These are phyloP conservation scores for Pythium phragmiticola DNA, from an alignment of 352 stramenopile genomes.

Conservation along the genomic window DNA sequence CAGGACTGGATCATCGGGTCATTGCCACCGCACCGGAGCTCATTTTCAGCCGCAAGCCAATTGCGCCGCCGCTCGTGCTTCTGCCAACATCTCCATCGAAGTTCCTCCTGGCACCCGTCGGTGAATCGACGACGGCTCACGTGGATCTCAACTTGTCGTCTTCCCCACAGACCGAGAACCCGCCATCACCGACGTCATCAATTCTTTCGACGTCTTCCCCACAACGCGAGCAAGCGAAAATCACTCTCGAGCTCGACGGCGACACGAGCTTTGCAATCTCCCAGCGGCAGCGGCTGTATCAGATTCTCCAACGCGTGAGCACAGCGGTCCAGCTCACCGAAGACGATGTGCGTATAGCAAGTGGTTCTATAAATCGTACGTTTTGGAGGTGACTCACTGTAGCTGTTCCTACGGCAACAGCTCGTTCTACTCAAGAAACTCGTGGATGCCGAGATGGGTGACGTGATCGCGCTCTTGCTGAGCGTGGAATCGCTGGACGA, in stretches of 20 bases:
- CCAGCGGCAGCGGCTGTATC: slow-evolving; percentile 56
- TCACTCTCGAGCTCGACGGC: slow-evolving; percentile 44
- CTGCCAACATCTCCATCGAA: slow-evolving; percentile 16
- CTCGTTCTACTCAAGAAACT: slow-evolving; percentile 69
- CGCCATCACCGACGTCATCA: slow-evolving; percentile 11
- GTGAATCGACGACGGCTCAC: not conserved
- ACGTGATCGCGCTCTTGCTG: slow-evolving; percentile 64
- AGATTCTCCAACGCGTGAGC: slow-evolving; percentile 61
- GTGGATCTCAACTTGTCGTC: not conserved
- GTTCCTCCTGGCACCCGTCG: slow-evolving; percentile 5
- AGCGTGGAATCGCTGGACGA: slow-evolving; percentile 44
- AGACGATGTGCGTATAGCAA: slow-evolving; percentile 41
- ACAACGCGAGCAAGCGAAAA: slow-evolving; percentile 48
- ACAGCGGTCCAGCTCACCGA: slow-evolving; percentile 45
- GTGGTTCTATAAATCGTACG: not conserved
- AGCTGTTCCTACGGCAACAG: slow-evolving; percentile 17
- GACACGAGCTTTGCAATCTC: slow-evolving; percentile 44
- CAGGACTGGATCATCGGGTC: slow-evolving; percentile 2
- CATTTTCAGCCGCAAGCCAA: slow-evolving; percentile 7
- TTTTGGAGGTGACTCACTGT: not conserved
- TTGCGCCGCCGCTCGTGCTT: slow-evolving; percentile 12
- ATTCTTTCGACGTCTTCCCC: slow-evolving; percentile 27
- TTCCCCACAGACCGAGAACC: not conserved
- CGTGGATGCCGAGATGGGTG: slow-evolving; percentile 66
- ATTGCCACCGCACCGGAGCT: slow-evolving; percentile 9